phyloP scores from a whole-genome alignment of 768 basidiomycete species.

The Cystoderma amianthinum region DNA sequence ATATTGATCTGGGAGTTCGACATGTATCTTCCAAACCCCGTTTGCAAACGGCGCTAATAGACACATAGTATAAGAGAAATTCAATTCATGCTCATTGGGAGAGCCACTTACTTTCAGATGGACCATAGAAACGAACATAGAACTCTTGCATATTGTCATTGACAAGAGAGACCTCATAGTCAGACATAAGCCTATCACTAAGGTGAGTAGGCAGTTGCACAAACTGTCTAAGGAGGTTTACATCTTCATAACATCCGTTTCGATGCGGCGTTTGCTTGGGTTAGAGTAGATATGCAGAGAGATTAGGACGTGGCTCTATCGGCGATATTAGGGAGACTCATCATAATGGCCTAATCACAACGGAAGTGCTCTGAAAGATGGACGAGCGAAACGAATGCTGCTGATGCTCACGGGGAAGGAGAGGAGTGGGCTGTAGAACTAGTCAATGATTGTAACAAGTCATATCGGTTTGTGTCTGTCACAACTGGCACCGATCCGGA shows the following conservation, averaged over 20 bases:
- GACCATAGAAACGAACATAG: conserved; percentile 93
- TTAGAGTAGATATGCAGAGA: conserved; percentile 49
- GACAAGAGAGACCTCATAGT: conserved; percentile 95
- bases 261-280: conserved; percentile 87
- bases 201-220: conserved; percentile 4
- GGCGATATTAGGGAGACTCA: conserved; percentile 30
- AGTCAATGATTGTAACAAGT: no score
- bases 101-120: conserved; percentile 79
- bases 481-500: no score
- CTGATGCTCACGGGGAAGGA: background rate
- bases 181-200: conserved; percentile 82
- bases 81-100: background rate
- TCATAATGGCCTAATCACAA: conserved; percentile 55
- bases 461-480: no score
- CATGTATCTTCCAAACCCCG: conserved; percentile 99
- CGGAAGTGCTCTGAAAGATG: background rate
- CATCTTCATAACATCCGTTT: conserved; percentile 99
- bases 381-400: background rate
- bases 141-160: conserved; percentile 99
- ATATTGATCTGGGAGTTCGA: conserved; percentile 96
- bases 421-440: no score
- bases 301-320: conserved; percentile 8
- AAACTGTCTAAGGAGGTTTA: conserved; percentile 25
- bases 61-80: conserved; percentile 4
- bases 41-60: conserved; percentile 88